A percentile compares a stretch with the other conserved stretches of the same genome.
phyloP scores from a whole-genome alignment of 2,329 filamentous ascomycete genomes.

The Neopestalotiopsis clavispora region DNA sequence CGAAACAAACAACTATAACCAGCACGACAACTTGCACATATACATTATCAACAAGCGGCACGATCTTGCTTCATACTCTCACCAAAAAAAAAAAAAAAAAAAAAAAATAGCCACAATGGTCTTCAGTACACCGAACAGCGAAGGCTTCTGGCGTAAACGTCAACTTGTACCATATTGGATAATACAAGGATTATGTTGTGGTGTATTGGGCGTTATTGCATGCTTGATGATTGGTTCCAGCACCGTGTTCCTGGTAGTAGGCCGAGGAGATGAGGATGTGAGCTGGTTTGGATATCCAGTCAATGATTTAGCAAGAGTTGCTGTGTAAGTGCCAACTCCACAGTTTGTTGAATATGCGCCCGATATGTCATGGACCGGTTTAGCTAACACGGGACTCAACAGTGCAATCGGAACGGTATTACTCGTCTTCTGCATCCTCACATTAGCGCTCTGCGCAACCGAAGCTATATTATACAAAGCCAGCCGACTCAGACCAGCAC shows the following conservation, averaged over 20 bases:
- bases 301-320: slow-evolving; percentile 13
- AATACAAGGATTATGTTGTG: slow-evolving; percentile 20
- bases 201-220: slow-evolving; percentile 18
- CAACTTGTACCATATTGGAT: slow-evolving; percentile 25
- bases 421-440: slow-evolving; percentile 21
- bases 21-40: background rate
- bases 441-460: slow-evolving; percentile 18
- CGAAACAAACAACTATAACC: background rate
- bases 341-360: background rate
- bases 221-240: slow-evolving; percentile 18
- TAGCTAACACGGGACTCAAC: background rate
- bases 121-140: slow-evolving; percentile 17
- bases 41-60: background rate
- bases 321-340: slow-evolving; percentile 1
- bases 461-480: slow-evolving; percentile 20
- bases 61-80: background rate
- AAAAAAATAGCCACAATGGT: background rate
- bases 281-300: slow-evolving; percentile 15
- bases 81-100: no score
- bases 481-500: slow-evolving; percentile 19
- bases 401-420: slow-evolving; percentile 17
- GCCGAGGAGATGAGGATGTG: background rate
- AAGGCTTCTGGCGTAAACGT: slow-evolving; percentile 25
- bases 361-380: background rate
- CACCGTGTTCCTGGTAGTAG: background rate